A percentile compares a stretch with the other conserved stretches of the same genome.
phyloP scores from a whole-genome alignment of 768 basidiomycete species.

The Boletus insuetus region DNA sequence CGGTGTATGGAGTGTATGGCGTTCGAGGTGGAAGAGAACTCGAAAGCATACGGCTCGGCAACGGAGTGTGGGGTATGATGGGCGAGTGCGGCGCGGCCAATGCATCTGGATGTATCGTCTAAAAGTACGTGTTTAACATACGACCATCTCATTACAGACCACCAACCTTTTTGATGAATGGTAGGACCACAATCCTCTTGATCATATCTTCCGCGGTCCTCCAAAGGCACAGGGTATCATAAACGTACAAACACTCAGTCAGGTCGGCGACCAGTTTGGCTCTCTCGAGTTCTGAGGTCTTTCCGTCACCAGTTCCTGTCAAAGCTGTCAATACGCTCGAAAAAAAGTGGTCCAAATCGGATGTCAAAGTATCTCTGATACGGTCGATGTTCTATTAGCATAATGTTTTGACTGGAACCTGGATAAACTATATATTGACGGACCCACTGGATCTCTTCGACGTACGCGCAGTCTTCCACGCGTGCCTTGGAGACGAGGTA shows the following conservation, averaged over 20 bases:
- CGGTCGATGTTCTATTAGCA: constrained; percentile 69
- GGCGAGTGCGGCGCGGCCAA: constrained; percentile 70
- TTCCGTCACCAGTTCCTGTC: constrained; percentile 46
- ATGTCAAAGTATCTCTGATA: constrained; percentile 80
- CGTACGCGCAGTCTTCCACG: constrained; percentile 71
- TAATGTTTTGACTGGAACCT: constrained; percentile 8
- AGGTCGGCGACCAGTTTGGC: constrained; percentile 62
- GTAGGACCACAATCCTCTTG: constrained; percentile 63
- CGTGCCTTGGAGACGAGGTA: constrained; percentile 87
- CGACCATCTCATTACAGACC: not conserved
- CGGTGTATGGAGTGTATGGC: constrained; percentile 52
- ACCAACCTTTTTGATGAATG: constrained; percentile 73
- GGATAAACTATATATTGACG: constrained; percentile 28
- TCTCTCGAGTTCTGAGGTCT: constrained; percentile 61
- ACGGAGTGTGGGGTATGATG: constrained; percentile 73
- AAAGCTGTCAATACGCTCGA: constrained; percentile 54
- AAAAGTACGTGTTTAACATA: constrained; percentile 1
- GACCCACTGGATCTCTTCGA: constrained; percentile 86
- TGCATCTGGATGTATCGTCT: constrained; percentile 77
- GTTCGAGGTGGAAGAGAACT: constrained; percentile 48
- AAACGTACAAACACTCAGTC: constrained; percentile 75
- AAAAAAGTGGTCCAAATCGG: constrained; percentile 84
- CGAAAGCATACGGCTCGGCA: constrained; percentile 27
- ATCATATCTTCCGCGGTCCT: constrained; percentile 87
- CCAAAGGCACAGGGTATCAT: constrained; percentile 80